A percentile compares a stretch with the other conserved stretches of the same genome.
These are phyloP conservation scores for Hyaloperonospora brassicae DNA, from an alignment of 352 stramenopile genomes.

Conservation along the genomic window DNA sequence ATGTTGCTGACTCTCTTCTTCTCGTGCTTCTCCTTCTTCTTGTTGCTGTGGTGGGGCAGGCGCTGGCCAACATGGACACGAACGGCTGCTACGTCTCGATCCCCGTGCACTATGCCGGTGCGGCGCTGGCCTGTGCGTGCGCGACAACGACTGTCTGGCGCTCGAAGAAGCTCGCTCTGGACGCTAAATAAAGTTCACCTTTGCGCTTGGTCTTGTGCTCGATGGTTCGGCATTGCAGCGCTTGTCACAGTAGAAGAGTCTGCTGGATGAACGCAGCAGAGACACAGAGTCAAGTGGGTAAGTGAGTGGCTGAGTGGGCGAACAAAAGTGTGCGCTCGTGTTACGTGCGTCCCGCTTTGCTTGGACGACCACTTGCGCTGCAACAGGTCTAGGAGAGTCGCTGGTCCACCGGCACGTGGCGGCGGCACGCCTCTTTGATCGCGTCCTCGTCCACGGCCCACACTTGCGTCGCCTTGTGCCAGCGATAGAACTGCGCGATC, in stretches of 20 bases:
- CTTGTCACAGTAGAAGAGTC: too few species aligned
- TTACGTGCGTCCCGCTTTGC: not conserved
- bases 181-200: conserved; percentile 17
- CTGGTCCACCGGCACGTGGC: conserved; percentile 45
- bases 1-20: conserved; percentile 1
- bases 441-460: conserved; percentile 39
- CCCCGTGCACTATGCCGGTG: conserved; percentile 63
- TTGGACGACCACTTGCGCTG: conserved; percentile 5
- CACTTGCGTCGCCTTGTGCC: conserved; percentile 64
- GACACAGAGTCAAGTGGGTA: too few species aligned
- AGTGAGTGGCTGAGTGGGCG: too few species aligned
- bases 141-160: conserved; percentile 40
- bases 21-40: conserved; percentile 6
- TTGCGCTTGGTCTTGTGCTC: too few species aligned
- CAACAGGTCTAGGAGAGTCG: conserved; percentile 30
- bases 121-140: conserved; percentile 34
- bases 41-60: conserved; percentile 14
- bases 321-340: too few species aligned
- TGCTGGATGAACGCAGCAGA: too few species aligned
- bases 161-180: conserved; percentile 28
- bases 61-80: conserved; percentile 62
- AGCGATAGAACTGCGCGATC: conserved; percentile 94
- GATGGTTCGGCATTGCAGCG: too few species aligned
- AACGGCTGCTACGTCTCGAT: conserved; percentile 77
- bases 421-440: conserved; percentile 50